These are phyloP conservation scores for Fusarium oligoseptatum DNA, from an alignment of 2,329 filamentous ascomycete genomes.

Conservation along the genomic window DNA sequence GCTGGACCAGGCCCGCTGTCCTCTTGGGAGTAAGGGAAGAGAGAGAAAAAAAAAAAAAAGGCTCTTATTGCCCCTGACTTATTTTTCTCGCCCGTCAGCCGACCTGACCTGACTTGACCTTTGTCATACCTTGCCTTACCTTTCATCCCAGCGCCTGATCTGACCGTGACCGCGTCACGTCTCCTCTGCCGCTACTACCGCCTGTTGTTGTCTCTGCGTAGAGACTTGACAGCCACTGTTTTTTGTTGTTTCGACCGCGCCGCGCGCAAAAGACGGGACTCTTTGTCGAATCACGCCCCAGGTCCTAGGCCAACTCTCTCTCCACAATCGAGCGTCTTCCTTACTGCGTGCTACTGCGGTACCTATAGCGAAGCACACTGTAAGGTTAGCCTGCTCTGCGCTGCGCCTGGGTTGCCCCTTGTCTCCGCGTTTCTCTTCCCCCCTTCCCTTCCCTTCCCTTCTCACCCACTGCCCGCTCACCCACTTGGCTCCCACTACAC, in stretches of 20 bases:
- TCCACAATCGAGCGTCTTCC: slow-evolving; percentile 7
- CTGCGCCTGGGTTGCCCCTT: slow-evolving; percentile 33
- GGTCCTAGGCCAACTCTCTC: slow-evolving; percentile 20
- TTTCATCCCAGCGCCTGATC: slow-evolving; percentile 14
- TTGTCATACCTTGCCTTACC: neutral
- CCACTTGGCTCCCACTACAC: neutral
- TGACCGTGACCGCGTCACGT: slow-evolving; percentile 40
- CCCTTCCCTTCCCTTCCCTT: slow-evolving; percentile 17
- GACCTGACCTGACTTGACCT: slow-evolving; percentile 6
- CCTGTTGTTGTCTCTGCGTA: slow-evolving; percentile 3
- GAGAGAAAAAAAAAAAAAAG: neutral
- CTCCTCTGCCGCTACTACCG: slow-evolving; percentile 9
- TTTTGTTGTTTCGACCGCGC: slow-evolving; percentile 27
- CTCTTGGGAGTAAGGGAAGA: slow-evolving; percentile 14
- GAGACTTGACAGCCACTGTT: slow-evolving; percentile 25
- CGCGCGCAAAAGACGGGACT: slow-evolving; percentile 28
- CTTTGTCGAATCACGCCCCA: slow-evolving; percentile 24
- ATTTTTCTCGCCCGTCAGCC: slow-evolving; percentile 10
- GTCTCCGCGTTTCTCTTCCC: slow-evolving; percentile 40
- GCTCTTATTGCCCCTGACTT: slow-evolving; percentile 37
- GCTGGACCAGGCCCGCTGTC: slow-evolving; percentile 43
- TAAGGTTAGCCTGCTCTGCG: neutral
- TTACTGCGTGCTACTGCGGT: slow-evolving; percentile 1
- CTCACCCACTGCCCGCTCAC: slow-evolving; percentile 26
- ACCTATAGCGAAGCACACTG: slow-evolving; percentile 11